Conservation (phyloP, 2,329 filamentous ascomycete genomes). For the Botrytis cinerea region DNA sequence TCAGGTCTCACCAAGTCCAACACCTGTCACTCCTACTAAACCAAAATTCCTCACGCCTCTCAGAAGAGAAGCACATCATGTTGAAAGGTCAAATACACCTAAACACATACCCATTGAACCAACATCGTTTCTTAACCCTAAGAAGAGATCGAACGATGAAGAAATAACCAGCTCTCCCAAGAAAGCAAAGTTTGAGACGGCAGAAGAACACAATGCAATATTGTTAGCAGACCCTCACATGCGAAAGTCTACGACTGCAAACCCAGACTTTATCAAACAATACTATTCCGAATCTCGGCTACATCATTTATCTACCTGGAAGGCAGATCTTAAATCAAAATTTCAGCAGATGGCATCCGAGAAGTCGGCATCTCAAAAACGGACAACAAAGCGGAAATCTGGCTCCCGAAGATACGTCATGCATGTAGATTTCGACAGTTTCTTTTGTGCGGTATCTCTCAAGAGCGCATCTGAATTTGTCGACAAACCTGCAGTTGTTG, state of each 20-base stretch:
- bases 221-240: conserved; percentile 82
- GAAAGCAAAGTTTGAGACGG: conserved; percentile 57
- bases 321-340: conserved; percentile 86
- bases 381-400: conserved; percentile 52
- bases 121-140: not conserved
- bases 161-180: conserved; percentile 31
- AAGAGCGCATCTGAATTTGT: conserved; percentile 74
- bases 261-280: conserved; percentile 90
- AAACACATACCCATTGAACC: not conserved
- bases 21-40: not conserved
- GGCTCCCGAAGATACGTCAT: conserved; percentile 79
- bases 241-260: conserved; percentile 85
- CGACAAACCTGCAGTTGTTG: conserved; percentile 83
- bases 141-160: conserved; percentile 28
- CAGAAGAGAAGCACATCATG: not conserved
- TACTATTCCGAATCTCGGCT: conserved; percentile 94
- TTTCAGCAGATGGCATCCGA: conserved; percentile 80
- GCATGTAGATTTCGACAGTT: conserved; percentile 97
- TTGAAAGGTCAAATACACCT: not conserved
- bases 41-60: not conserved
- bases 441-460: conserved; percentile 91
- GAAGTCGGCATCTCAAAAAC: conserved; percentile 55
- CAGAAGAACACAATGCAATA: conserved; percentile 89
- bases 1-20: not conserved
- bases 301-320: conserved; percentile 96